Evolutionary conservation across 2,329 filamentous ascomycete genomes (phyloP).

Genomic region (Sclerotinia minor): DNA sequence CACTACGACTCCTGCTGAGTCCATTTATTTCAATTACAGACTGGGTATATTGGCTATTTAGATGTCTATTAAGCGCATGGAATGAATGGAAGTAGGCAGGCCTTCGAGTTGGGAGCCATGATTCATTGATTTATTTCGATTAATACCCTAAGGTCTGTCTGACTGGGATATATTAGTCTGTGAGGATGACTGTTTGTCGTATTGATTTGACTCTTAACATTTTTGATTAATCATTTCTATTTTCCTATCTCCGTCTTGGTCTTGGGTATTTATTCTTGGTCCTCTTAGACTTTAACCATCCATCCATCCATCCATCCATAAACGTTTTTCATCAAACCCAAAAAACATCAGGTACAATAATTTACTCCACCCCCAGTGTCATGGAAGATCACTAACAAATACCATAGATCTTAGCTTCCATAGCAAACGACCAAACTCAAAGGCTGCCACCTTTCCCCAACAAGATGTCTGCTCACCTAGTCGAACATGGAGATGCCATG

Average conservation of each 20-base stretch:
- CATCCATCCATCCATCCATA: fast-evolving
- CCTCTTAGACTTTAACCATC: background rate
- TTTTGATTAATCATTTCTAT: background rate
- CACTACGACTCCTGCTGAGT: background rate
- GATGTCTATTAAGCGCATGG: background rate
- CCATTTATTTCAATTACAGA: background rate
- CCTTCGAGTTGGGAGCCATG: background rate
- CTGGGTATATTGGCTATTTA: background rate
- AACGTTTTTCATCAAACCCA: fast-evolving
- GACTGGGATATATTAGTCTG: background rate
- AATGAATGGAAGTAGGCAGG: background rate
- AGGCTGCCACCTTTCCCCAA: too few species aligned
- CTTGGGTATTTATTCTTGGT: background rate
- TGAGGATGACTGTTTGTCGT: background rate
- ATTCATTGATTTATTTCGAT: background rate
- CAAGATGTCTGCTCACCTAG: too few species aligned
- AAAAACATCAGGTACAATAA: too few species aligned
- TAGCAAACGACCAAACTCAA: too few species aligned
- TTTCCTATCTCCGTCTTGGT: background rate
- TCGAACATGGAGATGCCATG: too few species aligned
- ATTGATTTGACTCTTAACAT: background rate
- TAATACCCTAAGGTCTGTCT: background rate
- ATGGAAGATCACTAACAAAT: background rate
- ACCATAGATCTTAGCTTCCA: background rate
- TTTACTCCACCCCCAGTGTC: background rate